Base-by-base conservation (phyloP, 257 asterid genomes). In the Rubia yunnanensis region DNA sequence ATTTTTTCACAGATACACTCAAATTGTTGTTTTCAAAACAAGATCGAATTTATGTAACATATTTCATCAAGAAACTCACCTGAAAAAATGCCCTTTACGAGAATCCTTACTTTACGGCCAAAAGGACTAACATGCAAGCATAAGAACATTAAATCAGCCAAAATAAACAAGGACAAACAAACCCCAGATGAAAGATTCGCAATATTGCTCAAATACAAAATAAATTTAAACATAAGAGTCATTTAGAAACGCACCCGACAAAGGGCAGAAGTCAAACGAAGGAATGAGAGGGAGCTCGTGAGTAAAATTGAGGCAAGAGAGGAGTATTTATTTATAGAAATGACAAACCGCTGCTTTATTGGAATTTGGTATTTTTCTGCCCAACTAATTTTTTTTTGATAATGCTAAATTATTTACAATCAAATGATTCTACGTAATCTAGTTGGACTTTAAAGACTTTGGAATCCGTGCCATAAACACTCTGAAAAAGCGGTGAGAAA, bases 101-200 rank as follows among this genome's bases (percentile, higher is more conserved):
- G 30, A 64, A 64, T 7, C 49, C 39, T 14, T 18, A 41, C 41
- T 44, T 44, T 48, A 0, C 64, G 44, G 26, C 59, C 69, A 28
- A n/a, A 48, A 20, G 10, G 24, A 27, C 61, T 23, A 49, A 65
- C 49, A 50, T 4, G 61, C 34, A 65, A 32, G 54, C 32, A 46
- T 15, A n/a, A 48, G 10, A 65, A 2, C 18, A 8, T 11, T 10
- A 0, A 26, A 30, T 46, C 32, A 49, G 38, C 27, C 60, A 50
- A 44, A 44, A 44, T 8, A 49, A 49, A 22, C 18, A 48, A 57
- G 63, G 17, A 10, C 9, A 48, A 10, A 10, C 27, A 13, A 54
- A 54, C n/a, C 69, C 69, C 69, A 48, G 69, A 64, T 48, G 44
- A 44, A 48, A n/a, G 18, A 46, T 7, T 5, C 31, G 44, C 26